A percentile compares a stretch with the other conserved stretches of the same genome.
Evolutionary conservation across 2,329 filamentous ascomycete genomes (phyloP).

Genomic region (Botrytis deweyae): DNA sequence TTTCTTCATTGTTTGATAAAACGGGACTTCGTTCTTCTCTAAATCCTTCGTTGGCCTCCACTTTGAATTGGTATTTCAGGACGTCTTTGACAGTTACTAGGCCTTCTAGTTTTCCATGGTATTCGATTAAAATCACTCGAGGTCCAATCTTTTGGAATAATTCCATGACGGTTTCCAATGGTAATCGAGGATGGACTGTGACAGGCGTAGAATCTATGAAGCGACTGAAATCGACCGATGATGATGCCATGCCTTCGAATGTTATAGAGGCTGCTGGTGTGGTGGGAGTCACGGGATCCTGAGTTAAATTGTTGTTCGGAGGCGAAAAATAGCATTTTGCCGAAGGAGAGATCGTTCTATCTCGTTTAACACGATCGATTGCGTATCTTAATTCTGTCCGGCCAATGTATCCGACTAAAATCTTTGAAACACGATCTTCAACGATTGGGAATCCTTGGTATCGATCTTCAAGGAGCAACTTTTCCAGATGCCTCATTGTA

Average conservation of each 20-base stretch:
- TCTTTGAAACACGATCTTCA: slow-evolving; percentile 67
- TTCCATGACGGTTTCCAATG: slow-evolving; percentile 97
- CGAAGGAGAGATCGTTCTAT: slow-evolving; percentile 62
- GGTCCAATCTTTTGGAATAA: slow-evolving; percentile 98
- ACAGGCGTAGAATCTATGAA: slow-evolving; percentile 90
- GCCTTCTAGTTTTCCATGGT: slow-evolving; percentile 78
- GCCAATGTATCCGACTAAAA: slow-evolving; percentile 86
- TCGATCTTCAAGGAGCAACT: slow-evolving; percentile 71
- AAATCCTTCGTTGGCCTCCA: slow-evolving; percentile 78
- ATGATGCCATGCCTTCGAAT: slow-evolving; percentile 59
- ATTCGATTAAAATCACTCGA: slow-evolving; percentile 87
- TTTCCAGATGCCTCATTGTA: slow-evolving; percentile 73
- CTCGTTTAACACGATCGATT: slow-evolving; percentile 73
- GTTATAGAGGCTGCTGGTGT: slow-evolving; percentile 41
- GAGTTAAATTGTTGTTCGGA: slow-evolving; percentile 47
- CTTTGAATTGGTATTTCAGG: slow-evolving; percentile 95
- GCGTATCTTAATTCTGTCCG: slow-evolving; percentile 90
- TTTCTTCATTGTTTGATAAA: slow-evolving; percentile 60
- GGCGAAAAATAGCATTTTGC: slow-evolving; percentile 69
- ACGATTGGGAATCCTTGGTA: slow-evolving; percentile 95
- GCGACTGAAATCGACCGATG: slow-evolving; percentile 74
- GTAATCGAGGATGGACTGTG: slow-evolving; percentile 84
- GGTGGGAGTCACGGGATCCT: slow-evolving; percentile 30
- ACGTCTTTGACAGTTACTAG: slow-evolving; percentile 97
- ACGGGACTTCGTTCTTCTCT: slow-evolving; percentile 49